These are phyloP conservation scores for Saccharomycopsis sp. DNA, from an alignment of 805 yeast genomes.

Conservation along the genomic window DNA sequence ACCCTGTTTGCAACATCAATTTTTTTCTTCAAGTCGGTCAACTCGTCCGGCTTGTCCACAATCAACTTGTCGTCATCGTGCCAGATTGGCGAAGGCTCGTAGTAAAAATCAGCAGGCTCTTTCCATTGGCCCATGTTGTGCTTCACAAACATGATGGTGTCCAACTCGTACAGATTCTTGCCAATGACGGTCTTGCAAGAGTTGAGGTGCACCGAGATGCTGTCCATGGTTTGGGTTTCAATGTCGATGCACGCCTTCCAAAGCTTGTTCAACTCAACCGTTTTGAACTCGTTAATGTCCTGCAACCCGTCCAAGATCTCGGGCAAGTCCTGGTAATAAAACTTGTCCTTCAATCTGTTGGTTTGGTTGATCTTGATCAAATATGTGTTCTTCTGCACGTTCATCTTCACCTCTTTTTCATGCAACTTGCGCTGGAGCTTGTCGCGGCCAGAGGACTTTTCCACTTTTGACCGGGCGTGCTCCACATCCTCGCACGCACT, in stretches of 20 bases:
- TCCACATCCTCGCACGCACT: constrained; percentile 75
- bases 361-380: constrained; percentile 74
- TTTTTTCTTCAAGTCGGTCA: constrained; percentile 44
- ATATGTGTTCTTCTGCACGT: constrained; percentile 76
- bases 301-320: constrained; percentile 80
- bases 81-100: constrained; percentile 89
- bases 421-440: constrained; percentile 36
- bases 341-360: constrained; percentile 87
- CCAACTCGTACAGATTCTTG: constrained; percentile 65
- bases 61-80: constrained; percentile 84
- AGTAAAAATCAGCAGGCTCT: constrained; percentile 80
- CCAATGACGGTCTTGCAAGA: constrained; percentile 46
- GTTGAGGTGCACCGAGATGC: constrained; percentile 35
- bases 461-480: constrained; percentile 61
- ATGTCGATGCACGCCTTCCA: constrained; percentile 51
- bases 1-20: constrained; percentile 35
- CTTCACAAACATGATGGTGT: constrained; percentile 84
- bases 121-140: constrained; percentile 73
- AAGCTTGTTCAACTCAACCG: constrained; percentile 58
- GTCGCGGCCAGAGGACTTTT: constrained; percentile 42
- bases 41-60: constrained; percentile 46
- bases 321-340: constrained; percentile 86
- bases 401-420: constrained; percentile 73
- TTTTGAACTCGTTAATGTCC: constrained; percentile 72
- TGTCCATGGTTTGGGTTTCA: constrained; percentile 48